These are phyloP conservation scores for Fusarium mundagurra DNA, from an alignment of 2,329 filamentous ascomycete species.

Conservation along the genomic window DNA sequence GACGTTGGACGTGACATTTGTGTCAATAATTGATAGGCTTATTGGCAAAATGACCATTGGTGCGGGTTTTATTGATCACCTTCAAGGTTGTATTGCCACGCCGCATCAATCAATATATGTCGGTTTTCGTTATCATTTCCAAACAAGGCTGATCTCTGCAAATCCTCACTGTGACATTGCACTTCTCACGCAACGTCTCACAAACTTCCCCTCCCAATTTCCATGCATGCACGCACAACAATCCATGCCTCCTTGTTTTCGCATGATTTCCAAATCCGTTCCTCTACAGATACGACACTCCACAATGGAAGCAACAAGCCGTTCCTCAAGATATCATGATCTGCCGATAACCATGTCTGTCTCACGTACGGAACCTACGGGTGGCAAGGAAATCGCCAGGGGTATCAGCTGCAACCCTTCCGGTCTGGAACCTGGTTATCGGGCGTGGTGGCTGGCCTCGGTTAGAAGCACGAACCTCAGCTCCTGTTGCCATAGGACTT, in stretches of 20 bases:
- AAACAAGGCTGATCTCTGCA: not conserved
- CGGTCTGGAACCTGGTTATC: slow-evolving; percentile 2
- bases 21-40: not conserved
- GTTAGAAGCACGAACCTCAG: slow-evolving; percentile 16
- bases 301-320: slow-evolving; percentile 16
- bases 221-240: not conserved
- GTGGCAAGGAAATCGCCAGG: slow-evolving; percentile 26
- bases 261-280: not conserved
- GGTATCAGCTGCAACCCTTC: slow-evolving; percentile 22
- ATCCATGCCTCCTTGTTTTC: not conserved
- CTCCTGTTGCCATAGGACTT: slow-evolving; percentile 20
- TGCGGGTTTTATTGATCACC: not conserved
- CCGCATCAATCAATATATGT: not conserved
- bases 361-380: slow-evolving; percentile 7
- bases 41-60: not conserved
- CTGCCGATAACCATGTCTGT: slow-evolving; percentile 1
- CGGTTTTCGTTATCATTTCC: not conserved
- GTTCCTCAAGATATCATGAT: not conserved
- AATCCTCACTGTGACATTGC: not conserved
- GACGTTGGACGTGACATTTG: not conserved
- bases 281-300: slow-evolving; percentile 14
- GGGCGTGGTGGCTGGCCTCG: slow-evolving; percentile 3
- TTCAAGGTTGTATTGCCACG: not conserved
- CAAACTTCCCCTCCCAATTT: not conserved
- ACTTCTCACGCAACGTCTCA: not conserved